Evolutionary conservation across 2,329 filamentous ascomycete genomes (phyloP), one percentile per base, ranked within the genome.

Genomic region (Colletotrichum tropicale): DNA sequence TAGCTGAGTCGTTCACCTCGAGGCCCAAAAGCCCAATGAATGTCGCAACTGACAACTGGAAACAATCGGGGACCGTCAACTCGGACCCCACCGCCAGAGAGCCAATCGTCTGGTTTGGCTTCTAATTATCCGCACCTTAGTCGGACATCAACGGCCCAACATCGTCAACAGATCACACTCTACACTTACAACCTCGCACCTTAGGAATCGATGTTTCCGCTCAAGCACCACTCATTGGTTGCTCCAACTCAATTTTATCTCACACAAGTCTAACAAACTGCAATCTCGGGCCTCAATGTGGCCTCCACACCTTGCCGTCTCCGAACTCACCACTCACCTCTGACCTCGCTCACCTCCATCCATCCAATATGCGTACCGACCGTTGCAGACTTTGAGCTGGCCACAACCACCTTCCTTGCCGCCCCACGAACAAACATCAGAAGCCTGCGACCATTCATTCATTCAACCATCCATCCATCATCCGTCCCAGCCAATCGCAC

Each of bases 121-220:
- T 60, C 28, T 43, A 75, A 58, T 65, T 64, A 69, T 68, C 70
- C 64, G 58, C 30, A 56, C 26, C 48, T 64, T 56, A 30, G 69
- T 75, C 69, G n/a, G 73, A 72, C 73, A 72, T 72, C 73, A 67
- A 74, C 65, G 21, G 58, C 73, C 69, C 55, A 75, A 75, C 21
- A 36, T 48, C 65, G 34, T 24, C 56, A 34, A 30, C 61, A 26
- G 58, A 5, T 32, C 28, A 61, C 58, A 13, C 12, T 61, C 58
- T n/a, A 8, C 30, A 60, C 32, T 28, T 30, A 32, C 36, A n/a
- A 70, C 18, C 12, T 28, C 48, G 30, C 34, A 15, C 34, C 16
- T 38, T 13, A 32, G 16, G 28, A 21, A 52, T 52, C 43, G 38
- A 21, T 10, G 18, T 52, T 52, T 21, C 43, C 43, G 43, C 43